Percentiles rank a stretch among this genome's conserved stretches.
Evolutionary conservation across 2,329 filamentous ascomycete genomes (phyloP).

Genomic region (Hypoxylon sp.): DNA sequence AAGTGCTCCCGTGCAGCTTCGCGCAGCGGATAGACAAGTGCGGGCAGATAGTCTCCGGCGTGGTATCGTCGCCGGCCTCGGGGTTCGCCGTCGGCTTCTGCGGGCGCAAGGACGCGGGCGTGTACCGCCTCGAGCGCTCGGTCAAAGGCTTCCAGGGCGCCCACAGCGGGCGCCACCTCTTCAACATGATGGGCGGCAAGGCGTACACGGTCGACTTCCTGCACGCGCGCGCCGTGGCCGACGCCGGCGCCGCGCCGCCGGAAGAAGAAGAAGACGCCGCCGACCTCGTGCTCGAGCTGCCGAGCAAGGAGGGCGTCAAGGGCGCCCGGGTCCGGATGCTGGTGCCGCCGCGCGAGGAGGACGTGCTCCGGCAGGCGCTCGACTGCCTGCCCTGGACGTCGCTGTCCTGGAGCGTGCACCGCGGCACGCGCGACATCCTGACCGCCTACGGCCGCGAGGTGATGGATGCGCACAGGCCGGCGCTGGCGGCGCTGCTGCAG

Average conservation of each 20-base stretch:
- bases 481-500: constrained; percentile 40
- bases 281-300: constrained; percentile 36
- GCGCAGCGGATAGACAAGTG: constrained; percentile 46
- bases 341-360: constrained; percentile 39
- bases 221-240: constrained; percentile 30
- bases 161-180: constrained; percentile 49
- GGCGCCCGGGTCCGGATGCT: constrained; percentile 23
- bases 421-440: constrained; percentile 50
- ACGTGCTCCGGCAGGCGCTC: constrained; percentile 43
- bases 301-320: constrained; percentile 33
- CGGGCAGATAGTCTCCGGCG: constrained; percentile 45
- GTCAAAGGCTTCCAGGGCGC: constrained; percentile 49
- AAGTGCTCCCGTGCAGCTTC: constrained; percentile 45
- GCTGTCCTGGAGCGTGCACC: constrained; percentile 52
- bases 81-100: constrained; percentile 44
- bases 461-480: constrained; percentile 45
- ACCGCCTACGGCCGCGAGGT: constrained; percentile 45
- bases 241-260: background rate
- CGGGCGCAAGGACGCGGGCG: constrained; percentile 43
- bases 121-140: constrained; percentile 42
- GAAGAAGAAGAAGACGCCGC: background rate
- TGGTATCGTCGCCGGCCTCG: constrained; percentile 35
- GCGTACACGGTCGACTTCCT: constrained; percentile 51
- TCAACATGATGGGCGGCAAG: constrained; percentile 50
- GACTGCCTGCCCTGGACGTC: constrained; percentile 51